A percentile compares a stretch with the other conserved stretches of the same genome.
phyloP scores from a whole-genome alignment of 441 rosid species.

The Pelargonium fulgidum region DNA sequence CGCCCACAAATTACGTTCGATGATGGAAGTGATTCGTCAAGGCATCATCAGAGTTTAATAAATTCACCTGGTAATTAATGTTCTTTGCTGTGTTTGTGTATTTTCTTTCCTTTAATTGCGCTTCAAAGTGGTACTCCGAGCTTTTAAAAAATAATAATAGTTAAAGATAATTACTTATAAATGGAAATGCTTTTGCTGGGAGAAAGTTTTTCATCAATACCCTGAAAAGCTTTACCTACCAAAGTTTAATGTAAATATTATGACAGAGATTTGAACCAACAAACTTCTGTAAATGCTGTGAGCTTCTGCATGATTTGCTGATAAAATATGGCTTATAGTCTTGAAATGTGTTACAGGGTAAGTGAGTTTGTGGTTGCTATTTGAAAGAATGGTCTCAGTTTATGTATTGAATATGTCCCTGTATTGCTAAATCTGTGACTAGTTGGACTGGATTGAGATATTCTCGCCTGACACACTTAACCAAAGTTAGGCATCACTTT shows the following conservation, averaged over 20 bases:
- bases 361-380: not conserved
- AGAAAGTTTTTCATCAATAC: too few species aligned
- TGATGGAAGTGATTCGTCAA: slow-evolving; percentile 31
- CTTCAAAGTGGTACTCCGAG: not conserved
- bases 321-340: not conserved
- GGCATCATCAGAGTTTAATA: slow-evolving; percentile 28
- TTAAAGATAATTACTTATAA: too few species aligned
- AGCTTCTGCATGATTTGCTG: not conserved
- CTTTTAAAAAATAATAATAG: not conserved
- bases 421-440: not conserved
- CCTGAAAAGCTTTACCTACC: too few species aligned
- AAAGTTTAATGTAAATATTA: too few species aligned
- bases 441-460: not conserved
- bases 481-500: not conserved
- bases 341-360: not conserved
- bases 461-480: not conserved
- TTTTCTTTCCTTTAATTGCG: slow-evolving; percentile 1
- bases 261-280: too few species aligned
- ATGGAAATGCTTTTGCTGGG: too few species aligned
- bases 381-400: not conserved
- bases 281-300: not conserved
- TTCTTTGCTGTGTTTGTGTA: slow-evolving; percentile 4
- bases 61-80: slow-evolving; percentile 39
- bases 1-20: slow-evolving; percentile 28
- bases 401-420: not conserved